Evolutionary conservation across 306 rosid species (phyloP), one percentile per base, ranked within the genome.

Genomic region (Fragaria iinumae): DNA sequence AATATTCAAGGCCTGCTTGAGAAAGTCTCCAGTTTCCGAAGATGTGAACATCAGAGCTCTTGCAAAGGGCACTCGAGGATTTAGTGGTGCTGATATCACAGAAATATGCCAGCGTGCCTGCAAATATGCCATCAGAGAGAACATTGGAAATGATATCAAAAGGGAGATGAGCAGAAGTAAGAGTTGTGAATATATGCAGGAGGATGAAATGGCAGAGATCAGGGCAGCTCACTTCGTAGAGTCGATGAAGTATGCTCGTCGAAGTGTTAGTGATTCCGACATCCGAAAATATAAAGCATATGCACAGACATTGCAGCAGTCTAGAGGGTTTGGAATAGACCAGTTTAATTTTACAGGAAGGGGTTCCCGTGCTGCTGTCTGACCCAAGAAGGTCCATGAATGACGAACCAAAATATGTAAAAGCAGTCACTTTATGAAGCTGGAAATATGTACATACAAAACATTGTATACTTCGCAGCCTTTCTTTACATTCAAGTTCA

Each of bases 101-200:
- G 38, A 69, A 69, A n/a, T 69, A 45, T 69, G 74, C 13, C 74
- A 69, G 44, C 74, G 56, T 69, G 74, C 74, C 5, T 69, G 74
- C 57, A 21, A 69, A 13, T 69, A 43, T 45, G 74, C 69, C 25
- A 65, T 65, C 3, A 34, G 69, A 17, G 69, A 65, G 69, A 65
- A 36, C 47, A 65, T 65, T 65, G 69, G 47, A 12, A 62, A 62
- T 27, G 67, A 62, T 62, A 62, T 62, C n/a, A 14, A 62, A 39
- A 65, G 25, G 45, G 47, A 34, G 6, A 17, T 34, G 45, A 17
- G 69, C 45, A 65, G 25, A 17, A 65, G 45, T 38, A 45, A 8
- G 25, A 38, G 10, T 32, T 38, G 43, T 1, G 70, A 65, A 18
- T 14, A 38, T 36, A 65, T 34, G 45, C 21, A 34, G 45, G 70